phyloP scores from a whole-genome alignment of 139 green algal species.

The Closterium sp. region DNA sequence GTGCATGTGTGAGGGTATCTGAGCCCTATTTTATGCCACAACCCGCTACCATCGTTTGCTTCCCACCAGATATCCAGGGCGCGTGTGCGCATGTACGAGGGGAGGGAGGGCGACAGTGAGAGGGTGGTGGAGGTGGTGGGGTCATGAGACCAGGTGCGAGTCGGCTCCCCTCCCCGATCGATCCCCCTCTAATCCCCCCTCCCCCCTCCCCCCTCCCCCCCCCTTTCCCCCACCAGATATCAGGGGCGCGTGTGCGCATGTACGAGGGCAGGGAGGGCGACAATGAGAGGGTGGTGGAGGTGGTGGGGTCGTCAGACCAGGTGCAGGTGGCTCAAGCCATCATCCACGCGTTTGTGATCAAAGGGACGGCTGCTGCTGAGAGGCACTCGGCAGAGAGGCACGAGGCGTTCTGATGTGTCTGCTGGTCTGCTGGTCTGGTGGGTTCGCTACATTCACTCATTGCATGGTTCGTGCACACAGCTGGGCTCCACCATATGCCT shows the following conservation, averaged over 20 bases:
- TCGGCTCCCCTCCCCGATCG: too few species aligned
- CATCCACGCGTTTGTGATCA: constrained; percentile 40
- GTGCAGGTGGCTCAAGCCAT: constrained; percentile 38
- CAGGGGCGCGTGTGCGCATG: constrained; percentile 41
- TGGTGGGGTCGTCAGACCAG: constrained; percentile 23
- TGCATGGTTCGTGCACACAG: too few species aligned
- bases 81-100: constrained; percentile 38
- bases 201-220: too few species aligned
- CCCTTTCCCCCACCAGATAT: constrained; percentile 13
- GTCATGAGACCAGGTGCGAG: constrained; percentile 19
- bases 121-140: constrained; percentile 12
- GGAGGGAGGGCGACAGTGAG: constrained; percentile 4
- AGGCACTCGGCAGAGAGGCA: neutral
- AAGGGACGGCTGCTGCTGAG: neutral
- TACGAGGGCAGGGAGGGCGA: constrained; percentile 19
- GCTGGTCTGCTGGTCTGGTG: too few species aligned
- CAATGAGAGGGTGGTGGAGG: constrained; percentile 20
- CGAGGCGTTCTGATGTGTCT: neutral
- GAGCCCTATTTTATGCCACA: too few species aligned
- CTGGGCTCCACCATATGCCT: too few species aligned
- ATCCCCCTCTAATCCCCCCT: too few species aligned
- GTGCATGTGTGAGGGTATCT: constrained; percentile 32
- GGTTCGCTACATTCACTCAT: too few species aligned
- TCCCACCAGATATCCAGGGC: neutral
- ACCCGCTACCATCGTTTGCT: too few species aligned